Percentiles rank a stretch among this genome's conserved stretches.
phyloP scores from a whole-genome alignment of 148 eudicot species.

The Selenicereus undatus region DNA sequence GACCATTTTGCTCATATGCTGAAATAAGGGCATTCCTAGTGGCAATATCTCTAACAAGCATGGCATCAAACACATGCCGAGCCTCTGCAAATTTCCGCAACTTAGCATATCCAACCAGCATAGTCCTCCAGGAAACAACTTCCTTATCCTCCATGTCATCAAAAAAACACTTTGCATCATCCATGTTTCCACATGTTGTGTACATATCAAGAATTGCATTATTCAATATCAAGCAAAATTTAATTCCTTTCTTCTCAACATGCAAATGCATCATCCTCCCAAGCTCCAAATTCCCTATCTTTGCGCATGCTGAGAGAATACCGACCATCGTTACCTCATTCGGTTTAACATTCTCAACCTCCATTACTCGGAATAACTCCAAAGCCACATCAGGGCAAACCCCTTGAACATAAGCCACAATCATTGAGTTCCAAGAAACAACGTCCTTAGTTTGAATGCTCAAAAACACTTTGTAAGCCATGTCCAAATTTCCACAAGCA shows the following conservation, averaged over 20 bases:
- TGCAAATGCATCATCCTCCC: background rate
- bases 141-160: background rate
- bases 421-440: conserved; percentile 18
- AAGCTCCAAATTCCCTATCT: background rate
- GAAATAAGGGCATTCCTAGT: background rate
- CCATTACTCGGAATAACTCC: background rate
- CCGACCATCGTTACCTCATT: conserved; percentile 26
- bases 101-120: background rate
- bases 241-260: background rate
- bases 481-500: background rate
- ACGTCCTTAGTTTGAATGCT: background rate
- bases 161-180: background rate
- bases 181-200: background rate
- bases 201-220: background rate
- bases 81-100: background rate
- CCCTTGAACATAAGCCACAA: background rate
- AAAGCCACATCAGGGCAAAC: background rate
- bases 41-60: background rate
- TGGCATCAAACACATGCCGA: background rate
- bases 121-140: background rate
- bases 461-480: background rate
- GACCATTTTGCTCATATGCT: background rate
- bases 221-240: background rate
- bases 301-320: background rate
- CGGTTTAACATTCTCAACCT: background rate